Conservation (phyloP, 805 yeast genomes). For the Allodekkera sacchari region DNA sequence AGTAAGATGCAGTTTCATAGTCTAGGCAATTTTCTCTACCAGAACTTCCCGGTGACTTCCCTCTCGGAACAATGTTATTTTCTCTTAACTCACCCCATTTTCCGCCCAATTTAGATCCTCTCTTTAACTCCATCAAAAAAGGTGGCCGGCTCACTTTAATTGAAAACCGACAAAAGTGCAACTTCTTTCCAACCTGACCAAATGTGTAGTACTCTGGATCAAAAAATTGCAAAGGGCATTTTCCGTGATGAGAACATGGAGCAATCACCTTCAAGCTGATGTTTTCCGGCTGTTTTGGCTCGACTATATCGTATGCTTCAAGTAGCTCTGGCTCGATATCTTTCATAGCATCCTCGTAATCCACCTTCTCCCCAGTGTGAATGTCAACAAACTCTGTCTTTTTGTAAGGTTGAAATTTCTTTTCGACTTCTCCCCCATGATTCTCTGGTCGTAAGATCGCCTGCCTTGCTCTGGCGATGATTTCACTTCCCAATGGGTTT, state of each 20-base stretch:
- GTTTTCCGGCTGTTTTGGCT: conserved; percentile 11
- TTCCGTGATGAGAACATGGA: conserved; percentile 84
- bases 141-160: conserved; percentile 70
- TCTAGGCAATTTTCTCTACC: conserved; percentile 72
- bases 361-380: conserved; percentile 19
- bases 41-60: too few species aligned
- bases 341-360: conserved; percentile 16
- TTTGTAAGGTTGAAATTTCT: conserved; percentile 5
- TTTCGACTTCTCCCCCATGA: conserved; percentile 22
- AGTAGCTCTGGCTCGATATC: conserved; percentile 19
- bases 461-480: conserved; percentile 85
- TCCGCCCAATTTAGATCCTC: conserved; percentile 67
- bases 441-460: conserved; percentile 81
- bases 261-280: conserved; percentile 63
- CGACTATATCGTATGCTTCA: conserved; percentile 15
- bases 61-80: too few species aligned
- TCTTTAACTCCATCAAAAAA: conserved; percentile 74
- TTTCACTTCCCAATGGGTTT: conserved; percentile 81
- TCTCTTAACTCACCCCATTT: conserved; percentile 53
- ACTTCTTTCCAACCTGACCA: conserved; percentile 44
- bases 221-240: conserved; percentile 77
- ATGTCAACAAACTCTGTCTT: too few species aligned
- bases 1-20: conserved; percentile 61
- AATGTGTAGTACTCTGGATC: conserved; percentile 58
- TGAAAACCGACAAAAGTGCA: conserved; percentile 69